Percentiles rank a stretch among this genome's conserved stretches.
phyloP scores from a whole-genome alignment of 352 stramenopile genomes.

The Phytopythium cucurbitacearum region DNA sequence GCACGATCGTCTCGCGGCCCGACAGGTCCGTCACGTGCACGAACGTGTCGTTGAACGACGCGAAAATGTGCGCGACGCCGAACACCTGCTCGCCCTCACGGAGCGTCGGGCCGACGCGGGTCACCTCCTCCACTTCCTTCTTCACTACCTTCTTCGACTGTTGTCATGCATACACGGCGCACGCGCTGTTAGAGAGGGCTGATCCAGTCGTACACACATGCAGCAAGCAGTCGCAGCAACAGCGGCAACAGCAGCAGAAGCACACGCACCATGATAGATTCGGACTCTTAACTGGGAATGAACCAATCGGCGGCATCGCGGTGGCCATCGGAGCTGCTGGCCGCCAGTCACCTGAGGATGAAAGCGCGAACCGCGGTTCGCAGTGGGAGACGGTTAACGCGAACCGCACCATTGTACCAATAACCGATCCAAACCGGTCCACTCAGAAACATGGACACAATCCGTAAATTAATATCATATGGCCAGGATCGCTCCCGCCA shows the following conservation, averaged over 20 bases:
- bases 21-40: conserved; percentile 99
- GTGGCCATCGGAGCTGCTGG: too few relatives aligned
- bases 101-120: conserved; percentile 91
- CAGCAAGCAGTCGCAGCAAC: neutral
- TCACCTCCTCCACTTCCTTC: conserved; percentile 92
- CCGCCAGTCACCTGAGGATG: too few relatives aligned
- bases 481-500: too few relatives aligned
- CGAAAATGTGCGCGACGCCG: conserved; percentile 99
- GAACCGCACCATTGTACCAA: too few relatives aligned
- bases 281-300: conserved; percentile 83
- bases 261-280: conserved; percentile 83
- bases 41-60: conserved; percentile 99
- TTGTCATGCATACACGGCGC: neutral
- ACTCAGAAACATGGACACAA: too few relatives aligned
- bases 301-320: too few relatives aligned
- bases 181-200: neutral
- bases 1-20: conserved; percentile 98
- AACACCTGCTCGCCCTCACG: conserved; percentile 99
- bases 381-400: too few relatives aligned
- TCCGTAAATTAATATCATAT: too few relatives aligned
- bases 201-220: neutral
- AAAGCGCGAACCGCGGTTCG: too few relatives aligned
- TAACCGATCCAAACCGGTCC: too few relatives aligned
- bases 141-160: conserved; percentile 85
- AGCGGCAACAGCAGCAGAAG: neutral